phyloP scores from a whole-genome alignment of 2,329 filamentous ascomycete species.

The Passalora sequoiae region DNA sequence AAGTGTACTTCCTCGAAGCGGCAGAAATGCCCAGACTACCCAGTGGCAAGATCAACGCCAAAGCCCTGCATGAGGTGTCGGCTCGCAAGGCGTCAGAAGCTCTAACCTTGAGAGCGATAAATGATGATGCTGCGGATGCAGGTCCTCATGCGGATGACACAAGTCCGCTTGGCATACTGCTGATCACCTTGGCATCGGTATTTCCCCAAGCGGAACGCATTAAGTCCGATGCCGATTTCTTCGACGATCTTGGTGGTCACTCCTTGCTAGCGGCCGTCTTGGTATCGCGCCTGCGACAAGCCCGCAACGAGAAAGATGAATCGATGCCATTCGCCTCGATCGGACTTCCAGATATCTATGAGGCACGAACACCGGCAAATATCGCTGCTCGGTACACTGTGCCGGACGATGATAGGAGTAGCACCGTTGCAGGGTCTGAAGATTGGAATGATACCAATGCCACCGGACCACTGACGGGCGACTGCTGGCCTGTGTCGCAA shows the following conservation, averaged over 20 bases:
- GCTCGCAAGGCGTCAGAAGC: slow-evolving; percentile 14
- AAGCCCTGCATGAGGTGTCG: slow-evolving; percentile 22
- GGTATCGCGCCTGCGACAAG: slow-evolving; percentile 19
- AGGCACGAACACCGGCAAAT: slow-evolving; percentile 20
- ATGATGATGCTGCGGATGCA: background rate
- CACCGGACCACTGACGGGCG: slow-evolving; percentile 22
- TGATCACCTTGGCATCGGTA: slow-evolving; percentile 31
- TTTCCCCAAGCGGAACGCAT: slow-evolving; percentile 40
- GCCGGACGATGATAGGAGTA: slow-evolving; percentile 8
- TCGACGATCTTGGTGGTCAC: slow-evolving; percentile 74
- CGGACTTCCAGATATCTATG: slow-evolving; percentile 25
- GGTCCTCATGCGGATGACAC: slow-evolving; percentile 3
- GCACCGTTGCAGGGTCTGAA: slow-evolving; percentile 9
- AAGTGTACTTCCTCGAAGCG: slow-evolving; percentile 20
- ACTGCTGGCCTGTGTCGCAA: slow-evolving; percentile 16
- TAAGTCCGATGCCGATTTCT: slow-evolving; percentile 50
- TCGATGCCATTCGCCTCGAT: slow-evolving; percentile 22
- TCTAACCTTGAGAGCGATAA: background rate
- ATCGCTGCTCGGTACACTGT: slow-evolving; percentile 18
- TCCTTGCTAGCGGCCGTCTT: slow-evolving; percentile 58
- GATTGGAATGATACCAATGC: slow-evolving; percentile 9
- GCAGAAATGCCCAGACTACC: slow-evolving; percentile 23
- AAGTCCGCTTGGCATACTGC: slow-evolving; percentile 11
- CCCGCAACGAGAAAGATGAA: slow-evolving; percentile 8
- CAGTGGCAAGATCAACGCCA: slow-evolving; percentile 26